phyloP scores from a whole-genome alignment of 1,139 yeast species.

The Taiozyma onychis region DNA sequence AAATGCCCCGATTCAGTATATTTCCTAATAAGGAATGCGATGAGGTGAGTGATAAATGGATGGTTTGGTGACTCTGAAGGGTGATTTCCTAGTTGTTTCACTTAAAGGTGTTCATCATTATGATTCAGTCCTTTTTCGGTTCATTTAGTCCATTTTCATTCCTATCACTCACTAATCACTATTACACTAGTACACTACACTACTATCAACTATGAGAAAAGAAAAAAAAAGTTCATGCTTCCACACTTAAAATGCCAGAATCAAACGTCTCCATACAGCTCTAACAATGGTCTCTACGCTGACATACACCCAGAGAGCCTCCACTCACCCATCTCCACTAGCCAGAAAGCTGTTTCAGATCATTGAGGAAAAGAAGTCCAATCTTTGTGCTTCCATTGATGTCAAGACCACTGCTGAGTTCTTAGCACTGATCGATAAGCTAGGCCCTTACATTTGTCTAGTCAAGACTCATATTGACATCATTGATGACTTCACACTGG shows the following conservation, averaged over 20 bases:
- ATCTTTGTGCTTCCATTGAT: conserved; percentile 95
- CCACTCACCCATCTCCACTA: conserved; percentile 65
- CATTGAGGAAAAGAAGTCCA: conserved; percentile 78
- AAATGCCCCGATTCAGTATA: background rate
- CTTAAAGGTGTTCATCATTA: no score
- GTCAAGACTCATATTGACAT: conserved; percentile 95
- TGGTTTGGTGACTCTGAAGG: background rate
- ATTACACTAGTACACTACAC: no score
- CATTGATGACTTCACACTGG: conserved; percentile 80
- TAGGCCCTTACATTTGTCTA: conserved; percentile 89
- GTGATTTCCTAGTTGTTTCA: background rate
- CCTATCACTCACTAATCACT: no score
- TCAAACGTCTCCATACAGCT: background rate
- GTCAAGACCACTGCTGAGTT: conserved; percentile 76
- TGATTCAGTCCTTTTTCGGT: no score
- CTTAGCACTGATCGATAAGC: conserved; percentile 59
- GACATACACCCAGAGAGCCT: conserved; percentile 67
- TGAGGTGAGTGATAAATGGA: background rate
- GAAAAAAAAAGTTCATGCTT: no score
- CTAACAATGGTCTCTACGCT: conserved; percentile 23
- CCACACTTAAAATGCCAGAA: background rate
- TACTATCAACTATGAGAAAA: no score
- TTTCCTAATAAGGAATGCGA: background rate
- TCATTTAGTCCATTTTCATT: no score
- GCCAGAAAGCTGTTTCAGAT: conserved; percentile 69